Base-by-base conservation (phyloP, 2,329 filamentous ascomycete species). In the Pseudogymnoascus sp. region DNA sequence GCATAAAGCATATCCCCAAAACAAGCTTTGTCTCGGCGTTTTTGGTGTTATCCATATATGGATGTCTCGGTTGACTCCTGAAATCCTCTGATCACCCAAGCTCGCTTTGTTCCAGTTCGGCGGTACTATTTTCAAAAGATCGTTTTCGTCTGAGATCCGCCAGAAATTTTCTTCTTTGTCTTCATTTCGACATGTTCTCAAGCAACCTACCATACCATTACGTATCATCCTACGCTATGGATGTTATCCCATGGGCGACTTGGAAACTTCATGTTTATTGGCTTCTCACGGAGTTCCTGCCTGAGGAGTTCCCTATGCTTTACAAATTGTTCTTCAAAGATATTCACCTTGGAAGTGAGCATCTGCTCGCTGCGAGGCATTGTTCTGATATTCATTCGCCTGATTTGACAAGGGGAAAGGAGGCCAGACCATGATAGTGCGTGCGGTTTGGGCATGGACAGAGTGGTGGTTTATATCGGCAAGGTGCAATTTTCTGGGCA, bases 241-340 rank as follows among this genome's bases (percentile, higher is more conserved):
- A 73, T 73, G 76, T 74, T 78, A 77, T 74, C 75, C 77, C 75
- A 76, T 70, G 75, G 76, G 78, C 76, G 78, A 75, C 77, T 83
- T 83, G 81, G 81, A 83, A 78, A 83, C 76, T 78, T 81, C 74
- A 82, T 82, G 77, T 73, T 82, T 83, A 82, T 76, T 76, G 74
- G 77, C 81, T 81, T 81, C 81, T 79, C 78, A 16, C n/a, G 57
- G 57, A 25, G 57, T 38, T 58, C 57, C 34, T 38, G 25, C 57
- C 18, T 38, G 57, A 58, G 57, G n/a, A 16, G 37, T 38, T 4
- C 18, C 32, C 25, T 38, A 39, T 58, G 16, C 47, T 25, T 58
- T 58, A 39, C 57, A 58, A 58, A 58, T 58, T 38, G 37, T 39
- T 58, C 20, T 28, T 58, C 47, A 54, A 34, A 25, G 3, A 54